Percentiles rank a stretch among this genome's conserved stretches.
Evolutionary conservation across 1,139 yeast species (phyloP).

Genomic region (Groenewaldozyma sp.): DNA sequence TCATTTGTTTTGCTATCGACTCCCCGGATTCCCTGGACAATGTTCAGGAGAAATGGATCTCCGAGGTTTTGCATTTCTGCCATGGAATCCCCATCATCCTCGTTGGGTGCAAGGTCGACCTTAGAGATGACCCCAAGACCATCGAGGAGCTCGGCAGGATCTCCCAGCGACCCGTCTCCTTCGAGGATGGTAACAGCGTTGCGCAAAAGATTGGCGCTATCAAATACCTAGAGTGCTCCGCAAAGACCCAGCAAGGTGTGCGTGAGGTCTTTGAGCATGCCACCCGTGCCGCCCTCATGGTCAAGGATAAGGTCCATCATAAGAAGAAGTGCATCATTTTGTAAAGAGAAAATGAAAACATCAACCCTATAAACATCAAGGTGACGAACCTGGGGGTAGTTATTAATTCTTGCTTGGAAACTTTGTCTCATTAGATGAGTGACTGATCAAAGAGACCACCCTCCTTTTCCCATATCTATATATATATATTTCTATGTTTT

Average conservation of each 20-base stretch:
- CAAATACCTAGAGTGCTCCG: constrained; percentile 78
- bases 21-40: constrained; percentile 89
- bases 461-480: no score
- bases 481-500: neutral
- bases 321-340: constrained; percentile 44
- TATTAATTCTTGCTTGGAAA: no score
- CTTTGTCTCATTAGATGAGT: no score
- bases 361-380: no score
- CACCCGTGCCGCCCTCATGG: constrained; percentile 75
- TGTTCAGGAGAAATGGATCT: constrained; percentile 91
- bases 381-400: no score
- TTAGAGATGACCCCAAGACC: constrained; percentile 68
- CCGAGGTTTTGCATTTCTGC: constrained; percentile 89
- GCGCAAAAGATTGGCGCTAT: constrained; percentile 74
- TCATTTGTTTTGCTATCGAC: constrained; percentile 86
- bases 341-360: constrained; percentile 26
- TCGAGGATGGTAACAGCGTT: constrained; percentile 79
- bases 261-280: constrained; percentile 79
- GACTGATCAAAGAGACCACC: no score
- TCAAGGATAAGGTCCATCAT: constrained; percentile 38
- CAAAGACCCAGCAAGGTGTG: constrained; percentile 72
- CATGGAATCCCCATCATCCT: constrained; percentile 90
- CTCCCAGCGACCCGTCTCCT: constrained; percentile 77
- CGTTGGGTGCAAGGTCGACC: constrained; percentile 85
- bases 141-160: constrained; percentile 73